Conservation (phyloP, 768 basidiomycete genomes). For the Filobasidium wieringae region DNA sequence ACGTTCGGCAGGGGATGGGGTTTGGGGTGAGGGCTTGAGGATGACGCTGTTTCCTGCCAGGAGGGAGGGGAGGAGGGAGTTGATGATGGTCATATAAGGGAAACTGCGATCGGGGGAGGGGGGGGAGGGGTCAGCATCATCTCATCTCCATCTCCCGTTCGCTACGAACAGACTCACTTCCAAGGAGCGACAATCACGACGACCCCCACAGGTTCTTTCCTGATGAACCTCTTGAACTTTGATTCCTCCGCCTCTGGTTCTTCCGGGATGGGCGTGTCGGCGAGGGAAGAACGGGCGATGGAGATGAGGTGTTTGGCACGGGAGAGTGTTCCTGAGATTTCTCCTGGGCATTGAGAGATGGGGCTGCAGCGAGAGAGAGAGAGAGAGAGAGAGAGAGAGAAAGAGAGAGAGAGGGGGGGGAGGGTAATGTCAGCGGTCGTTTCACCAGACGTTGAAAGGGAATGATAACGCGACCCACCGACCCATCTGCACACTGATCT, state of each 20-base stretch:
- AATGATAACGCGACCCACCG: constrained; percentile 46
- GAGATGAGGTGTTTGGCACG: constrained; percentile 73
- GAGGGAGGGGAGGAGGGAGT: constrained; percentile 81
- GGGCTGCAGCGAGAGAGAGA: constrained; percentile 46
- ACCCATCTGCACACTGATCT: constrained; percentile 84
- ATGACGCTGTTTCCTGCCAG: constrained; percentile 79
- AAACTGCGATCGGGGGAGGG: constrained; percentile 45
- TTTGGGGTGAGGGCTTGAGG: constrained; percentile 93
- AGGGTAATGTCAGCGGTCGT: constrained; percentile 5
- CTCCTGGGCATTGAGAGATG: constrained; percentile 61
- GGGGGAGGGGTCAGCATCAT: no score
- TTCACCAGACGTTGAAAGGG: background rate
- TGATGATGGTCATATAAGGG: constrained; percentile 81
- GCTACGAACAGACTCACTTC: constrained; percentile 6
- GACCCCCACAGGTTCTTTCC: constrained; percentile 71
- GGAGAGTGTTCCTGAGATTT: constrained; percentile 67
- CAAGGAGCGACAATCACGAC: constrained; percentile 49
- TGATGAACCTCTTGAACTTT: constrained; percentile 72
- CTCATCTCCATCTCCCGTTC: no score
- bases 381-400: background rate
- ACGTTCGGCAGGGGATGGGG: constrained; percentile 75
- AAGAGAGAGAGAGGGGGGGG: background rate
- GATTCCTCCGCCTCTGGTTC: constrained; percentile 68
- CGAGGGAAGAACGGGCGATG: constrained; percentile 63
- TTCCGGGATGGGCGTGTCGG: constrained; percentile 60